Conservation (phyloP, 306 rosid genomes). For the Citrullus amarus region DNA sequence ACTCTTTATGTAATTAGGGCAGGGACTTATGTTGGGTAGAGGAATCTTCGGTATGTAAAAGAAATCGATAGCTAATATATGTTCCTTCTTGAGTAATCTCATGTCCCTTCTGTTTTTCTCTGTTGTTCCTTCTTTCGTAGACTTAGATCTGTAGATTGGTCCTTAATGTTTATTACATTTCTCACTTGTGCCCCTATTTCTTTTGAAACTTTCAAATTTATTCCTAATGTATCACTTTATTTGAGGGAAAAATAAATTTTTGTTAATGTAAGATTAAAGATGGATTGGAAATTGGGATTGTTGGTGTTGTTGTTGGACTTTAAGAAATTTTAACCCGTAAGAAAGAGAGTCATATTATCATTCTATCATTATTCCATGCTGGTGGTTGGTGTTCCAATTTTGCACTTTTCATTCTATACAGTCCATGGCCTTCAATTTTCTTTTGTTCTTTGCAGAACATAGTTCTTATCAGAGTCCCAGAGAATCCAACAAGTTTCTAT, state of each 20-base stretch:
- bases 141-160: neutral
- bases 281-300: too few species aligned
- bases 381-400: too few species aligned
- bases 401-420: too few species aligned
- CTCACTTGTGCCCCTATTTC: neutral
- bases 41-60: constrained; percentile 23
- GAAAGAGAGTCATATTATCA: too few species aligned
- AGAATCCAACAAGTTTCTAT: constrained; percentile 63
- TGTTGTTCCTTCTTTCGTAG: neutral
- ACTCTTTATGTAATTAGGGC: too few species aligned
- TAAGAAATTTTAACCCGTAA: too few species aligned
- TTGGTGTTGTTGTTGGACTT: too few species aligned
- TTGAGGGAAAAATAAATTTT: too few species aligned
- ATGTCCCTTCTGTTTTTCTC: neutral
- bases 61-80: constrained; percentile 1
- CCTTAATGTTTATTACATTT: neutral
- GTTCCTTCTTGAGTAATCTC: neutral
- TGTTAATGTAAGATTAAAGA: too few species aligned
- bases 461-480: constrained; percentile 74
- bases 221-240: neutral
- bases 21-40: too few species aligned
- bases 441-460: constrained; percentile 48
- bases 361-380: too few species aligned
- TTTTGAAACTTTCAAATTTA: neutral
- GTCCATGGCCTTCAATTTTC: too few species aligned